Conservation (phyloP, 2,329 filamentous ascomycete genomes). For the Apiospora kogelbergensis region DNA sequence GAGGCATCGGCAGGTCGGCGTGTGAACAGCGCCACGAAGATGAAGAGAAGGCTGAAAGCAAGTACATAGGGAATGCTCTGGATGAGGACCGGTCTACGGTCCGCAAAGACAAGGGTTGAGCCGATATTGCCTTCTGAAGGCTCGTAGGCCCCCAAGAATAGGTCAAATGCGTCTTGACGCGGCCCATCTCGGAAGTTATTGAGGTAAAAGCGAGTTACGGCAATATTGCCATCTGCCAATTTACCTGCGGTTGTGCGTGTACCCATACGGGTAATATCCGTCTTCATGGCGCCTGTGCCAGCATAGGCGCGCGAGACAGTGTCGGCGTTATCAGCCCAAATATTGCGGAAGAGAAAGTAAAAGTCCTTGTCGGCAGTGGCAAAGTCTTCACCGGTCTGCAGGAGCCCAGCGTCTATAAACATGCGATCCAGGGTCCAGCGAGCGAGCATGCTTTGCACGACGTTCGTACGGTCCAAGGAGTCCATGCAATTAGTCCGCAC, state of each 20-base stretch:
- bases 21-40: slow-evolving; percentile 74
- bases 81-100: slow-evolving; percentile 81
- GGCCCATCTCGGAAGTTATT: slow-evolving; percentile 97
- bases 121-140: slow-evolving; percentile 72
- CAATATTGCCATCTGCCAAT: slow-evolving; percentile 84
- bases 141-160: slow-evolving; percentile 86
- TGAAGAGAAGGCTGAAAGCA: slow-evolving; percentile 81
- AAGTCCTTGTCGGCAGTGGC: slow-evolving; percentile 76
- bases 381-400: slow-evolving; percentile 74
- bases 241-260: slow-evolving; percentile 83
- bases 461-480: slow-evolving; percentile 95
- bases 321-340: slow-evolving; percentile 98
- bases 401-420: slow-evolving; percentile 79
- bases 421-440: slow-evolving; percentile 87
- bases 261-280: slow-evolving; percentile 93
- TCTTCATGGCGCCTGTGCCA: slow-evolving; percentile 96
- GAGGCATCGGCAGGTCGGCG: slow-evolving; percentile 69
- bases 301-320: slow-evolving; percentile 91
- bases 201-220: slow-evolving; percentile 81
- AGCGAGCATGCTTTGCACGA: slow-evolving; percentile 95
- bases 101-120: slow-evolving; percentile 73
- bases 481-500: slow-evolving; percentile 99
- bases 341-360: slow-evolving; percentile 89
- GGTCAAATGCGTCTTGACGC: slow-evolving; percentile 90
- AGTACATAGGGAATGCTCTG: slow-evolving; percentile 93